Base-by-base conservation (phyloP, 345 rosid genomes). In the Populus euphratica region DNA sequence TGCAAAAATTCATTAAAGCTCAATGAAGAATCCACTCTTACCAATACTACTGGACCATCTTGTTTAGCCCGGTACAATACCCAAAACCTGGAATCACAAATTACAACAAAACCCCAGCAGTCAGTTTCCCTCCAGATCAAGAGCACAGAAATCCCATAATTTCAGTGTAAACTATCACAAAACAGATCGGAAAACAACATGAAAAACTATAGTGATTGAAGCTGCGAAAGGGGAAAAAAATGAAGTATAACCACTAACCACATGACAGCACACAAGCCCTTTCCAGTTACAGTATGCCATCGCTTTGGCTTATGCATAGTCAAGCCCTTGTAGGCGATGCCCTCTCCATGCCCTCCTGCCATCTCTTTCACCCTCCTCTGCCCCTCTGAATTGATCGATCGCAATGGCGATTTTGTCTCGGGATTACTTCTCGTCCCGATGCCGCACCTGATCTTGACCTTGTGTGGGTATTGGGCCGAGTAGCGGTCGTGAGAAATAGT, bases 31-130 rank as follows among this genome's bases (percentile, higher is more conserved):
- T 31, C 9, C 65, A 47, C 6, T 68, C 87, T 85, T 82, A 93
- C 99, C 98, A 95, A 75, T 47, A 95, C 93, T 73, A 95, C 97
- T 67, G 98, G 99, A 67, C 93, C 98, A 73, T 93, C 99, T 84
- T 95, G 87, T 87, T 95, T 93, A 77, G 99, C 99, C 86, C 99
- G 84, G 83, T 95, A 93, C 41, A 95, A 81, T 68, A 95, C 81
- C 99, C 99, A 95, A 83, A 93, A 95, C 99, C 99, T 95, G 89
- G 76, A 88, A 77, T 4, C 78, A 36, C 73, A 66, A 66, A 77
- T 31, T 35, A 38, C 21, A 29, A 77, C 27, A 74, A 56, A 62
- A 63, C 36, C 18, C 7, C 41, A 23, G 31, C 68, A 73, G n/a
- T 61, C 35, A 61, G 25, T 36, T 39, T 25, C 13, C 43, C 25